Evolutionary conservation across 257 asterid genomes (phyloP).

Genomic region (Ajuga chamaepitys): DNA sequence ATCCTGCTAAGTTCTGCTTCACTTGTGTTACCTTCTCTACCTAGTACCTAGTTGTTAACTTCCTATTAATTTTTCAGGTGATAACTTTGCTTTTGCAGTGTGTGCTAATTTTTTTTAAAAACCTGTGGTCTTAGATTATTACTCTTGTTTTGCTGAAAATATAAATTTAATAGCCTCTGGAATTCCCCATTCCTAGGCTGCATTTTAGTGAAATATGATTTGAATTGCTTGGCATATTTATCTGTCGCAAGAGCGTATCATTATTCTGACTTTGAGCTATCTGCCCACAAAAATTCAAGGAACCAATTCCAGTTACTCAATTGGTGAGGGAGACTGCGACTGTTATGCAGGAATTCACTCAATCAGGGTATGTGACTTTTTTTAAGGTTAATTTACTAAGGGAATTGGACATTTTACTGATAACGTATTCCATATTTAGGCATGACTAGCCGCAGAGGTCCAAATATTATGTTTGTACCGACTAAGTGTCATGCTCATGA

Average conservation of each 20-base stretch:
- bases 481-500: background rate
- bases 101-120: too few relatives aligned
- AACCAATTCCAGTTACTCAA: conserved; percentile 93
- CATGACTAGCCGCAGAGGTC: background rate
- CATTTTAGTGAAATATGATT: conserved; percentile 3
- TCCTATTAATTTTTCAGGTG: background rate
- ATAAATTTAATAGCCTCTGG: background rate
- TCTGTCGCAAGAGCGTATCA: background rate
- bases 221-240: too few relatives aligned
- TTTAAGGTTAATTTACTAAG: background rate
- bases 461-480: background rate
- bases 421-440: background rate
- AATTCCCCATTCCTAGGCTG: background rate
- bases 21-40: too few relatives aligned
- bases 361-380: conserved; percentile 67
- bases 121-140: too few relatives aligned
- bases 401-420: background rate
- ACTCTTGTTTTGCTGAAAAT: background rate
- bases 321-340: conserved; percentile 98
- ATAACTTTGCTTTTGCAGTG: too few relatives aligned
- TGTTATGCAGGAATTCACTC: conserved; percentile 99
- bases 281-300: conserved; percentile 34
- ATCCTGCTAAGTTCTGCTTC: background rate
- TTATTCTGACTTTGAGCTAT: conserved; percentile 11
- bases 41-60: too few relatives aligned